phyloP scores from a whole-genome alignment of 371 early-diverging fungal genomes.

The Saksenaea vasiformis region DNA sequence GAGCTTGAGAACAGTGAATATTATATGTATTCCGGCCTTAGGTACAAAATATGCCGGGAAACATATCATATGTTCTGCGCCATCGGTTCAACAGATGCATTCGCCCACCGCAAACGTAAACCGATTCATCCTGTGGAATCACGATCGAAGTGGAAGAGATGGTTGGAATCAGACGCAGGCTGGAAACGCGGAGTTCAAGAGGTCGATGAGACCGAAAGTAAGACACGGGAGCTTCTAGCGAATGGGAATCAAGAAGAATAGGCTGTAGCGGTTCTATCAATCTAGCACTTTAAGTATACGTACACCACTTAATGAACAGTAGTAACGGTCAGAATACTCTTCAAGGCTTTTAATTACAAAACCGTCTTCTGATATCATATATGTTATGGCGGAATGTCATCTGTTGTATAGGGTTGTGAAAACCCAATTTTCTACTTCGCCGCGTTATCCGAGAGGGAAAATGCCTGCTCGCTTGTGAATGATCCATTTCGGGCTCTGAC shows the following conservation, averaged over 20 bases:
- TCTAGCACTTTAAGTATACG: too few species aligned
- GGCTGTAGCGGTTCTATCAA: neutral
- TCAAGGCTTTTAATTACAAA: too few species aligned
- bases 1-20: constrained; percentile 25
- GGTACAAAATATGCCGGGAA: constrained; percentile 48
- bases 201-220: neutral
- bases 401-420: too few species aligned
- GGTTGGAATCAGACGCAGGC: constrained; percentile 24
- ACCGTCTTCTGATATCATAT: too few species aligned
- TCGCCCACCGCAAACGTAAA: constrained; percentile 23
- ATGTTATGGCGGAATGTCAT: too few species aligned
- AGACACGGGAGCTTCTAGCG: neutral
- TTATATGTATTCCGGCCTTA: constrained; percentile 36
- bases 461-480: too few species aligned
- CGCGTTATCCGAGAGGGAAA: too few species aligned
- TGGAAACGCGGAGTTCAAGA: constrained; percentile 10
- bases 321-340: too few species aligned
- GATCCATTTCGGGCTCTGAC: too few species aligned
- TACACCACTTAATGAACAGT: too few species aligned
- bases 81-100: constrained; percentile 47
- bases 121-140: neutral
- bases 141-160: constrained; percentile 9
- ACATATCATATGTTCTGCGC: constrained; percentile 54
- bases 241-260: neutral
- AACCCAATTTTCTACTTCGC: too few species aligned